Conservation (phyloP, 2,329 filamentous ascomycete genomes). For the Colletotrichum ledebouriae region DNA sequence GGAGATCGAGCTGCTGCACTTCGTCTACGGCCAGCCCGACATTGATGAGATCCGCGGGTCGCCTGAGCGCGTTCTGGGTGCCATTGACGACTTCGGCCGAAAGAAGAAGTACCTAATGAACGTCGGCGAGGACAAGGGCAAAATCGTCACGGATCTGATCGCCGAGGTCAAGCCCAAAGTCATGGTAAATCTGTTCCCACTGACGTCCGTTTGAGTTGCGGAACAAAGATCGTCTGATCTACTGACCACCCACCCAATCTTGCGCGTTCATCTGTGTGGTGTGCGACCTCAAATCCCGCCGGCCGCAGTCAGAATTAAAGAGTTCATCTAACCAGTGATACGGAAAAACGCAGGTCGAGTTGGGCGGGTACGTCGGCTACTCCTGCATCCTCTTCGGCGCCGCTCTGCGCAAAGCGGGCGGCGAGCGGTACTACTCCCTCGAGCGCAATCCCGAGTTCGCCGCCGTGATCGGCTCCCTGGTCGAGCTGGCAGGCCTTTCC, state of each 20-base stretch:
- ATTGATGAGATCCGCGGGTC: conserved; percentile 74
- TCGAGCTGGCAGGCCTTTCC: conserved; percentile 80
- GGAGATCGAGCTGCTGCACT: conserved; percentile 80
- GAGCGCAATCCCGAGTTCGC: conserved; percentile 82
- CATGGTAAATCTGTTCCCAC: conserved; percentile 64
- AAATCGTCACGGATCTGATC: conserved; percentile 78
- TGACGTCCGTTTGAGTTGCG: conserved; percentile 46
- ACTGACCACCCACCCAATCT: neutral
- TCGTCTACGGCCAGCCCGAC: conserved; percentile 72
- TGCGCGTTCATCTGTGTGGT: too few species aligned
- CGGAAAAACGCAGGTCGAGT: conserved; percentile 67
- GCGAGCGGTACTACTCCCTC: conserved; percentile 79
- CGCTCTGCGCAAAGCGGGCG: conserved; percentile 67
- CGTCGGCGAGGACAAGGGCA: conserved; percentile 80
- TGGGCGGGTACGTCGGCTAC: conserved; percentile 87
- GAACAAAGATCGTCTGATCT: neutral
- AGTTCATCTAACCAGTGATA: neutral
- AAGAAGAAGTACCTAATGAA: conserved; percentile 84
- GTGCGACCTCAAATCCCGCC: too few species aligned
- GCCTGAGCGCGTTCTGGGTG: conserved; percentile 73
- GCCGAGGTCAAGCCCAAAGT: conserved; percentile 72
- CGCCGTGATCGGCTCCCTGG: conserved; percentile 75
- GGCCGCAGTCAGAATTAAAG: neutral
- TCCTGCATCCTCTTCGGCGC: conserved; percentile 82
- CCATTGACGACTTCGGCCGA: conserved; percentile 76